phyloP scores from a whole-genome alignment of 148 eudicot genomes.

The Rhododendron simsii region DNA sequence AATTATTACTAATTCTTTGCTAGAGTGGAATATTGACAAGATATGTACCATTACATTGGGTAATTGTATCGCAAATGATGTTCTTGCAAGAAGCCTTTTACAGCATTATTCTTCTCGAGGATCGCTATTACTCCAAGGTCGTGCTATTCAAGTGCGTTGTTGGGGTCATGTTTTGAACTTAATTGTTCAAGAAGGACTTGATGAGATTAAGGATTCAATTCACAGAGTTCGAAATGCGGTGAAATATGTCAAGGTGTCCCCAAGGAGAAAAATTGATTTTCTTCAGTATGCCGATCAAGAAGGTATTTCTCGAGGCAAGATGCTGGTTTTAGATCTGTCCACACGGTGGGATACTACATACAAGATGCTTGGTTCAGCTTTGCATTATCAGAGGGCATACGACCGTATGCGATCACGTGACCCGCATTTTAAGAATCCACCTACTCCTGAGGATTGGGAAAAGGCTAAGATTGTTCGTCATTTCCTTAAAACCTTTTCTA shows the following conservation, averaged over 20 bases:
- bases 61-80: not conserved
- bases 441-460: conserved; percentile 1
- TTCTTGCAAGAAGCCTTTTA: conserved; percentile 14
- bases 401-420: not conserved
- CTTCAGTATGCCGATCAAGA: conserved; percentile 1
- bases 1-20: not conserved
- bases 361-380: not conserved
- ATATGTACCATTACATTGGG: not conserved
- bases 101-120: conserved; percentile 14
- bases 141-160: conserved; percentile 16
- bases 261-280: conserved; percentile 5
- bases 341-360: not conserved
- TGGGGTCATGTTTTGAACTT: conserved; percentile 22
- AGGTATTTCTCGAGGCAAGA: not conserved
- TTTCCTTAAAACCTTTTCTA: not conserved
- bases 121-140: conserved; percentile 5
- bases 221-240: conserved; percentile 12
- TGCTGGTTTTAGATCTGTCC: not conserved
- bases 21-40: conserved; percentile 2
- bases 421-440: not conserved
- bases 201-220: conserved; percentile 17
- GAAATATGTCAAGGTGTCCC: conserved; percentile 14
- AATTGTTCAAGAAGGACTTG: conserved; percentile 18
- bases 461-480: not conserved
- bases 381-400: not conserved